Evolutionary conservation across 371 early-diverging fungal genomes (phyloP).

Genomic region (Mucor velutinosus): DNA sequence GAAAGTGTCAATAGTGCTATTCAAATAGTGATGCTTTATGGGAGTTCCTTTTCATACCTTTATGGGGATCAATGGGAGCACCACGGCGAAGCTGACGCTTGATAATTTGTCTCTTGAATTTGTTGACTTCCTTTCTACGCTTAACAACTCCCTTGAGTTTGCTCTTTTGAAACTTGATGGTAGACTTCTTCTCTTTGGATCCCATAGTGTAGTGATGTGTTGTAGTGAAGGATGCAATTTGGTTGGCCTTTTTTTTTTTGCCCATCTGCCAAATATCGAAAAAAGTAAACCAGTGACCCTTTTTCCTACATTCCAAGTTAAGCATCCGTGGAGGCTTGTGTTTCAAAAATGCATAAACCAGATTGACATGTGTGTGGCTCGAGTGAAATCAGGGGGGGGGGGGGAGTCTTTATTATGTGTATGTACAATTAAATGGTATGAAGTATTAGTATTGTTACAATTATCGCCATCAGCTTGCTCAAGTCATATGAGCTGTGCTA

Average conservation of each 20-base stretch:
- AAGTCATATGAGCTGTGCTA: constrained; percentile 23
- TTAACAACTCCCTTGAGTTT: constrained; percentile 74
- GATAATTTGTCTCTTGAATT: constrained; percentile 65
- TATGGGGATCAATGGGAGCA: constrained; percentile 8
- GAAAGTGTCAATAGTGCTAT: neutral
- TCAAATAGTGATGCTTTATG: no score
- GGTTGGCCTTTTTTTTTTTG: neutral
- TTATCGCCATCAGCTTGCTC: neutral
- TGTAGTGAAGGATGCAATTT: neutral
- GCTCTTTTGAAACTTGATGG: constrained; percentile 86
- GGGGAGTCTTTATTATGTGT: neutral
- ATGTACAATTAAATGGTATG: neutral
- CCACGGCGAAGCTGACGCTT: constrained; percentile 44
- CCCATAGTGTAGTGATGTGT: neutral
- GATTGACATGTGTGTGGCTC: no score
- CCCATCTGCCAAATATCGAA: neutral
- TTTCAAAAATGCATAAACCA: neutral
- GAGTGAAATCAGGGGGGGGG: neutral
- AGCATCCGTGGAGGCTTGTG: neutral
- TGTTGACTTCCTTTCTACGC: constrained; percentile 70
- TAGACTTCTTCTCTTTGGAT: constrained; percentile 77
- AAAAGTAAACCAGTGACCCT: neutral
- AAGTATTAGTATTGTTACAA: neutral
- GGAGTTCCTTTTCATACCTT: constrained; percentile 11
- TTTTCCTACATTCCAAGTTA: neutral